Conservation (phyloP, 2,329 filamentous ascomycete genomes). For the Thermothelomyces thermophilus region DNA sequence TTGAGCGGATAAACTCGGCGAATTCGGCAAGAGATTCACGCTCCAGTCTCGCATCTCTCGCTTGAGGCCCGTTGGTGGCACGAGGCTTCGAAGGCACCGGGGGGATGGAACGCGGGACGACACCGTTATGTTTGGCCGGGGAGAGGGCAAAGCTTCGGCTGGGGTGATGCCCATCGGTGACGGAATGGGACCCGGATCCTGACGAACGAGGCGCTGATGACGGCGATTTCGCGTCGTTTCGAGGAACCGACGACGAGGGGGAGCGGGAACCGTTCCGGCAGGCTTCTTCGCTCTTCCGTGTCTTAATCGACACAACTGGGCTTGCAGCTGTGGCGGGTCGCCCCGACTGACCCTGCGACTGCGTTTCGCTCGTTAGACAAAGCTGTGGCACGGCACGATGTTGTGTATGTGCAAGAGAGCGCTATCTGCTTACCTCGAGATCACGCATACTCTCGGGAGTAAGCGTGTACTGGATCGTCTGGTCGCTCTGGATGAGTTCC, state of each 20-base stretch:
- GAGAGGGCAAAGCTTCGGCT: constrained; percentile 17
- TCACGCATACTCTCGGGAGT: constrained; percentile 74
- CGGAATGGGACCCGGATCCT: constrained; percentile 34
- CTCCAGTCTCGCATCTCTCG: constrained; percentile 67
- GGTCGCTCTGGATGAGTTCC: constrained; percentile 71
- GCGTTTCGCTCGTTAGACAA: too few species aligned
- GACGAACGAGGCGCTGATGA: constrained; percentile 31
- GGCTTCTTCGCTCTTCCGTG: constrained; percentile 43
- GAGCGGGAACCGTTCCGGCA: constrained; percentile 37
- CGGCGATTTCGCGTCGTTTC: constrained; percentile 32
- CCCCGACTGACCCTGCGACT: constrained; percentile 31
- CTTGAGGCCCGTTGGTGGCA: constrained; percentile 32
- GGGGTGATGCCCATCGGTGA: constrained; percentile 24
- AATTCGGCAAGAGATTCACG: constrained; percentile 73
- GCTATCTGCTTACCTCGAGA: constrained; percentile 53
- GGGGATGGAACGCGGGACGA: constrained; percentile 30
- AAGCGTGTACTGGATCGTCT: constrained; percentile 76
- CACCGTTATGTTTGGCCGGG: constrained; percentile 25
- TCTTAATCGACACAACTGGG: constrained; percentile 36
- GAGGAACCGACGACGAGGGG: constrained; percentile 42
- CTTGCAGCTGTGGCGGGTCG: constrained; percentile 36
- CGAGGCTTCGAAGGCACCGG: constrained; percentile 31
- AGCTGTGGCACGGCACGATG: too few species aligned
- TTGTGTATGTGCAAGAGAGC: background rate
- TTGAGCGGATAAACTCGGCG: constrained; percentile 82